These are phyloP conservation scores for Ploettnerulaceae sp. DNA, from an alignment of 2,329 filamentous ascomycete genomes.

Conservation along the genomic window DNA sequence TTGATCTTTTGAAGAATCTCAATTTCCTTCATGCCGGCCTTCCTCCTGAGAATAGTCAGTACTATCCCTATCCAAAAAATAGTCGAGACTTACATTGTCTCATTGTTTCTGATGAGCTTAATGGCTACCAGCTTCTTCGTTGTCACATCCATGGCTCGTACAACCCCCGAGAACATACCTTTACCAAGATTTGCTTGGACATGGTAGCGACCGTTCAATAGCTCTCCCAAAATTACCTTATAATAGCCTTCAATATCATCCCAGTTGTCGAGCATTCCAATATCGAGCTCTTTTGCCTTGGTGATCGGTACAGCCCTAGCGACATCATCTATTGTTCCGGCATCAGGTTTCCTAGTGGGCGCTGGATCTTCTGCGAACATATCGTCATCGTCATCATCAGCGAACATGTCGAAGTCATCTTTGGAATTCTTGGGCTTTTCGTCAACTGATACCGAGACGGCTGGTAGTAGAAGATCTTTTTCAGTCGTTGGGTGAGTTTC, in stretches of 20 bases:
- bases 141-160: slow-evolving; percentile 73
- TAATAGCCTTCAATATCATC: slow-evolving; percentile 96
- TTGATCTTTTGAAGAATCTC: slow-evolving; percentile 86
- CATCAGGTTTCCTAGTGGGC: slow-evolving; percentile 35
- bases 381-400: slow-evolving; percentile 68
- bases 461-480: slow-evolving; percentile 44
- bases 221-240: slow-evolving; percentile 86
- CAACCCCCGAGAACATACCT: slow-evolving; percentile 97
- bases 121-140: slow-evolving; percentile 79
- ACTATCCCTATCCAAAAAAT: background rate
- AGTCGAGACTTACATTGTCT: slow-evolving; percentile 60
- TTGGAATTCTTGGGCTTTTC: slow-evolving; percentile 40
- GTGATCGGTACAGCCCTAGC: slow-evolving; percentile 42
- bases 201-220: slow-evolving; percentile 84
- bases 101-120: slow-evolving; percentile 97
- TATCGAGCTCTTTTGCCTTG: slow-evolving; percentile 54
- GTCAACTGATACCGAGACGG: slow-evolving; percentile 33
- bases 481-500: slow-evolving; percentile 51
- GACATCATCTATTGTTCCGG: slow-evolving; percentile 39
- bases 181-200: slow-evolving; percentile 83
- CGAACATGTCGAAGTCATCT: slow-evolving; percentile 85
- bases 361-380: slow-evolving; percentile 55
- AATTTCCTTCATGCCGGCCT: slow-evolving; percentile 91
- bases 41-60: slow-evolving; percentile 47
- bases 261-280: slow-evolving; percentile 83